These are phyloP conservation scores for Salix purpurea DNA, from an alignment of 345 rosid species.

Conservation along the genomic window DNA sequence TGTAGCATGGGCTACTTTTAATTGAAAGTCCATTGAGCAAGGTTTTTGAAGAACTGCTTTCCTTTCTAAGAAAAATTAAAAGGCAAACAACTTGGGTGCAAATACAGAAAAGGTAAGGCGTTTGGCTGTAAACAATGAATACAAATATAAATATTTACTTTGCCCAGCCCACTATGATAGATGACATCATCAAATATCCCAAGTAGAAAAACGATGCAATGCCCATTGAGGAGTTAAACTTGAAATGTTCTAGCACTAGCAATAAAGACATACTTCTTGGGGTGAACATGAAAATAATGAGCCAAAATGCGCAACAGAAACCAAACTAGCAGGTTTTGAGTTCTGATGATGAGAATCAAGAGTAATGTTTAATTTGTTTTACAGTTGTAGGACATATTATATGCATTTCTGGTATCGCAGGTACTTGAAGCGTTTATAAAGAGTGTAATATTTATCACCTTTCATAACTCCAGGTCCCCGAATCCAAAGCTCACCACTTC, in stretches of 20 bases:
- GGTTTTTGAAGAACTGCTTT: background rate
- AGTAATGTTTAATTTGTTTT: too few species aligned
- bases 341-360: too few species aligned
- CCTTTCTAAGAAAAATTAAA: background rate
- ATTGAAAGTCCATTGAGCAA: background rate
- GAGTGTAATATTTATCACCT: constrained; percentile 31
- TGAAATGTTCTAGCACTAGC: background rate
- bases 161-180: background rate
- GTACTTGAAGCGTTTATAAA: background rate
- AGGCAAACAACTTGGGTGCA: background rate
- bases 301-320: too few species aligned
- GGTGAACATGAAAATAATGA: too few species aligned
- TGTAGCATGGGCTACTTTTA: background rate
- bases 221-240: background rate
- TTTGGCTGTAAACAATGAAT: background rate
- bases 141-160: background rate
- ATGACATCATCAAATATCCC: background rate
- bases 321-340: too few species aligned
- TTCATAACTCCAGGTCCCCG: constrained; percentile 78
- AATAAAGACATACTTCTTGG: too few species aligned
- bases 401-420: background rate
- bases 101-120: background rate
- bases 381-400: background rate
- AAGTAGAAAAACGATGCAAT: background rate
- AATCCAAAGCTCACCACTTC: constrained; percentile 77